Evolutionary conservation across 1,139 yeast genomes (phyloP).

Genomic region (Saccharomyces hybrid): DNA sequence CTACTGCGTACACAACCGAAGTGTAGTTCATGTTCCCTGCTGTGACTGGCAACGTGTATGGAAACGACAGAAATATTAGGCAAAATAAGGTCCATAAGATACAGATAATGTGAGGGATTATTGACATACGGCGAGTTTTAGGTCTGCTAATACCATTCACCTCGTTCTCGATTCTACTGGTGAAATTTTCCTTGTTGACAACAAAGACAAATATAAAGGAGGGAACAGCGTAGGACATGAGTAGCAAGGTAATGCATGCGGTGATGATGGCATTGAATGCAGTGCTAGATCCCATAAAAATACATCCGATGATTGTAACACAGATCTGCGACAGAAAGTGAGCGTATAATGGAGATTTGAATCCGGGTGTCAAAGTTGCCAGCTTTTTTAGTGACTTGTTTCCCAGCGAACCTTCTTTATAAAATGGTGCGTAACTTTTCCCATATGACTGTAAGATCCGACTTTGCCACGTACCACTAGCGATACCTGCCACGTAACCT

Average conservation of each 20-base stretch:
- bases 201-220: slow-evolving; percentile 30
- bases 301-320: slow-evolving; percentile 33
- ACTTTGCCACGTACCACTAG: slow-evolving; percentile 49
- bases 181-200: slow-evolving; percentile 41
- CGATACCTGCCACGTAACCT: slow-evolving; percentile 41
- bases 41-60: slow-evolving; percentile 39
- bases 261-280: slow-evolving; percentile 36
- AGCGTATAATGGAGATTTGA: slow-evolving; percentile 32
- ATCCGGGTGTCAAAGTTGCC: slow-evolving; percentile 24
- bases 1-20: slow-evolving; percentile 37
- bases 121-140: slow-evolving; percentile 19
- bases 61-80: slow-evolving; percentile 39
- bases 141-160: slow-evolving; percentile 12
- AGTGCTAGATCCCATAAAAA: slow-evolving; percentile 34
- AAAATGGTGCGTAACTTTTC: slow-evolving; percentile 34
- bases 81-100: slow-evolving; percentile 39
- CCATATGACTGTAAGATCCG: slow-evolving; percentile 48
- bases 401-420: slow-evolving; percentile 2
- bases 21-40: slow-evolving; percentile 40
- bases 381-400: slow-evolving; percentile 27
- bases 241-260: slow-evolving; percentile 34
- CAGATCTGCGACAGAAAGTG: slow-evolving; percentile 31
- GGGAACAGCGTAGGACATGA: slow-evolving; percentile 34
- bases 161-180: slow-evolving; percentile 12
- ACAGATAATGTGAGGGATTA: slow-evolving; percentile 39